Evolutionary conservation across 139 green algal species (phyloP), one percentile per base, ranked within the genome.

Genomic region (Chlorokybus atmophyticus): DNA sequence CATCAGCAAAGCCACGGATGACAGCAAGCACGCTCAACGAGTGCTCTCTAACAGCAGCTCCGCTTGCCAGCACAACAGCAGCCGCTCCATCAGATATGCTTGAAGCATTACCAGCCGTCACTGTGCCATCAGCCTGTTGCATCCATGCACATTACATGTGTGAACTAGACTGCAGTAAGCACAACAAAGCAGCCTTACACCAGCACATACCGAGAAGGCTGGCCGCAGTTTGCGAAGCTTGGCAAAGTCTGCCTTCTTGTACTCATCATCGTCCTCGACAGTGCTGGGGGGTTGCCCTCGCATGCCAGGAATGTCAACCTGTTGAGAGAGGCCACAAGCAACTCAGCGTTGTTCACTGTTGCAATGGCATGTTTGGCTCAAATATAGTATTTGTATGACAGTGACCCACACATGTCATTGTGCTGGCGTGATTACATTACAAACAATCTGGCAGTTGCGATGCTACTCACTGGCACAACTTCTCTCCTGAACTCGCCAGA

Each of bases 31-130:
- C 59, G 8, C 59, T 68, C 48, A 84, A 55, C 10, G 66, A 56
- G 8, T 78, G 52, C 51, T 77, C 58, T 32, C 57, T 59, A 0
- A 64, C 70, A 19, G 50, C 66, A 1, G 66, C 75, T 24, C 57
- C 57, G 32, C 60, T 77, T 25, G 57, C 64, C 68, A 95, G 59
- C 38, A 95, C 79, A 47, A 95, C 42, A 0, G 85, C 87, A 8
- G 84, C 86, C 0, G 83, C 85, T n/a, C 87, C 87, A 60, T 95
- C 87, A 32, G 55, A 80, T 49, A 95, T 79, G 27, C 80, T 76
- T 0, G 79, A 91, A 0, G 83, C 66, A 56, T 95, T 95, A 40
- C 85, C 87, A 1, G 87, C 82, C 7, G 86, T 91, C 8, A 90
- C 74, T 1, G 71, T 81, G 17, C 82, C 83, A 23, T 75, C 63